Conservation (phyloP, 2,329 filamentous ascomycete species). For the Chaetomium sp. region DNA sequence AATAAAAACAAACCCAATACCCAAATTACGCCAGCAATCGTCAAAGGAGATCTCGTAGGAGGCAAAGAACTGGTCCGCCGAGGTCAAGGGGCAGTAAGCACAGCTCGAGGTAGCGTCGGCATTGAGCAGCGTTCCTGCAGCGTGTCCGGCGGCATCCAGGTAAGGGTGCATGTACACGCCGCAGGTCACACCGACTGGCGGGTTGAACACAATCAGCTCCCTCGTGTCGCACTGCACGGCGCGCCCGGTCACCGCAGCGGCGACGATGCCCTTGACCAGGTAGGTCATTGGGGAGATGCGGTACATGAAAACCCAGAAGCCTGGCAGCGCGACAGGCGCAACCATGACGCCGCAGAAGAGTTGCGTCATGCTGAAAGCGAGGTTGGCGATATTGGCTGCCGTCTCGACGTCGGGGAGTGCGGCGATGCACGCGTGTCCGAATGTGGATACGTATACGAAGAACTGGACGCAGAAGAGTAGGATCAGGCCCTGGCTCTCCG, state of each 20-base stretch:
- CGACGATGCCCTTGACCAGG: neutral
- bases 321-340: neutral
- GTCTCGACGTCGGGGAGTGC: neutral
- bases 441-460: neutral
- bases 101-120: too few species aligned
- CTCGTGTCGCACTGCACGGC: neutral
- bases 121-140: neutral
- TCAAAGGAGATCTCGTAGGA: too few species aligned
- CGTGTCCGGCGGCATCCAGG: neutral
- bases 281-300: neutral
- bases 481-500: too few species aligned
- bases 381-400: neutral
- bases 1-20: too few species aligned
- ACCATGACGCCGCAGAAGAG: neutral
- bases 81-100: too few species aligned
- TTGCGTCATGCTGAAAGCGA: too few species aligned
- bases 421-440: too few species aligned
- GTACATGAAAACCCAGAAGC: too few species aligned
- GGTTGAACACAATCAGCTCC: neutral
- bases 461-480: too few species aligned
- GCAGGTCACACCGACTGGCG: neutral
- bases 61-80: too few species aligned
- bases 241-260: neutral
- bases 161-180: neutral
- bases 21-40: too few species aligned